Percentiles rank a stretch among this genome's conserved stretches.
These are phyloP conservation scores for Aschersonia sp. DNA, from an alignment of 2,329 filamentous ascomycete species.

Conservation along the genomic window DNA sequence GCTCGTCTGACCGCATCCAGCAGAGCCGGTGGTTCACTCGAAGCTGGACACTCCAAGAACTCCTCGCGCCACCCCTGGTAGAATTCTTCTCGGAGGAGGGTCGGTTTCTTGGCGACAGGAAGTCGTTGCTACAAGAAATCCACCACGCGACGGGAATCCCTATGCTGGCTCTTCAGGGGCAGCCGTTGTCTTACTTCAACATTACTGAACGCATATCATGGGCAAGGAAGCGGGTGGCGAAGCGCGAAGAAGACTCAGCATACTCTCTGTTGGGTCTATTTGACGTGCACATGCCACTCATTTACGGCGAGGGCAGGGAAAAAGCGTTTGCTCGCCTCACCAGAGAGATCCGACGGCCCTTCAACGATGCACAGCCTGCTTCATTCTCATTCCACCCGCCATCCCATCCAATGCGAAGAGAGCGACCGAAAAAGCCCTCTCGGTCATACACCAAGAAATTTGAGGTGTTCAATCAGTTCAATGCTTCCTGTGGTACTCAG, in stretches of 20 bases:
- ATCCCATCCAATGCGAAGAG: not conserved
- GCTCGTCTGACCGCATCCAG: not conserved
- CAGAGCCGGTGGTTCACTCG: constrained; percentile 5
- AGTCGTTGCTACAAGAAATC: constrained; percentile 8
- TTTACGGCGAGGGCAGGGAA: constrained; percentile 6
- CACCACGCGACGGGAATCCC: constrained; percentile 10
- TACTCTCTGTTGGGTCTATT: constrained; percentile 8
- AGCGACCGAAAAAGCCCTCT: not conserved
- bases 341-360: constrained; percentile 4
- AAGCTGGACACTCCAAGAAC: constrained; percentile 6
- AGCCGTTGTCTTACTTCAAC: constrained; percentile 3
- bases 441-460: too few species aligned
- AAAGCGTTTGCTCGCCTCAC: constrained; percentile 4
- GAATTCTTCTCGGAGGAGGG: constrained; percentile 10
- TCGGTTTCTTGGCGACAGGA: constrained; percentile 8
- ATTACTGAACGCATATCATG: constrained; percentile 8
- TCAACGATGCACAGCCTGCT: not conserved
- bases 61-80: constrained; percentile 9
- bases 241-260: constrained; percentile 5
- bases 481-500: too few species aligned
- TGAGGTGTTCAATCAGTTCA: too few species aligned
- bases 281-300: constrained; percentile 6
- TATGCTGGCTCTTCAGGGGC: constrained; percentile 5
- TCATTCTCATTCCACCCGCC: not conserved
- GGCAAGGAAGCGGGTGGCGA: constrained; percentile 6